phyloP scores from a whole-genome alignment of 495 filamentous ascomycete genomes.

The Neurospora intermedia region DNA sequence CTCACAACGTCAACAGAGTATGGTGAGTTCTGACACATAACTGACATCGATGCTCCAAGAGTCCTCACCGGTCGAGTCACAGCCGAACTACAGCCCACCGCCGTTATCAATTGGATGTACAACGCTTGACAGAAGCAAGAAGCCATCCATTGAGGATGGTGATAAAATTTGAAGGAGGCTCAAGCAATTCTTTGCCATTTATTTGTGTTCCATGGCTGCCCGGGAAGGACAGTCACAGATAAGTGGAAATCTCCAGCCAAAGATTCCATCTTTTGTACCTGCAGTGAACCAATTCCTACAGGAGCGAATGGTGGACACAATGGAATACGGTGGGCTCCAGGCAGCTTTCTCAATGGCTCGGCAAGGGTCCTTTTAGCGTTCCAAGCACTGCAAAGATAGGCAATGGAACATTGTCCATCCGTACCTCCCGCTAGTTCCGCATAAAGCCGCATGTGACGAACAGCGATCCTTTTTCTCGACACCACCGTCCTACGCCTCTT shows the following conservation, averaged over 20 bases:
- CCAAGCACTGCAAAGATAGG: too few species aligned
- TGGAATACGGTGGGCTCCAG: not conserved
- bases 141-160: not conserved
- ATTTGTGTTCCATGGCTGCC: not conserved
- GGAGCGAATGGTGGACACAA: not conserved
- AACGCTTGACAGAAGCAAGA: not conserved
- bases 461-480: not conserved
- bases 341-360: not conserved
- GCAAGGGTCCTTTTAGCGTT: not conserved
- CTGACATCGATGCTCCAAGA: not conserved
- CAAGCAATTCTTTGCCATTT: not conserved
- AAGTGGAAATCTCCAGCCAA: not conserved
- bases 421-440: not conserved
- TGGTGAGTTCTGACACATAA: not conserved
- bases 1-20: not conserved
- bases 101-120: not conserved
- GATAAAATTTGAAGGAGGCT: not conserved
- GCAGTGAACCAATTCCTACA: not conserved
- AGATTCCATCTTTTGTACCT: not conserved
- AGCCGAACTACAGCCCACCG: not conserved
- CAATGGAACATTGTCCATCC: not conserved
- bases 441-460: not conserved
- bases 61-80: not conserved
- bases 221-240: not conserved
- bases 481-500: not conserved